Evolutionary conservation across 176 grass and related monocot species (phyloP), one percentile per base, ranked within the genome.

Genomic region (Lolium multiflorum): DNA sequence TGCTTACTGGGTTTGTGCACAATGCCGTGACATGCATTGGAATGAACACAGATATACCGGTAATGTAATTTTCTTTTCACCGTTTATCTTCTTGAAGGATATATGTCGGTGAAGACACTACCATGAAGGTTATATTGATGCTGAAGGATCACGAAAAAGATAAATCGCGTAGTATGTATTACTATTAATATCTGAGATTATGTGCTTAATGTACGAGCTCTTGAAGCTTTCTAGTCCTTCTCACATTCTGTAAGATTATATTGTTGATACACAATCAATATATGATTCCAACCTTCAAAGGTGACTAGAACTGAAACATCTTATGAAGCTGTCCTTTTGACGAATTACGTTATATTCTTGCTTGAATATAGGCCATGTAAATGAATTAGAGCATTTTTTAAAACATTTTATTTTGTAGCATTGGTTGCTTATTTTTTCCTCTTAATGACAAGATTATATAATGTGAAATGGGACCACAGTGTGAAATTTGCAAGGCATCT

Each of bases 1-100:
- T 91, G 84, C 94, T 98, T 78, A 98, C 97, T 74, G 97, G 93
- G 54, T 98, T 92, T 82, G 89, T 94, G 69, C 97, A 96, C 75
- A 96, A 98, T 64, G 94, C 64, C 67, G 97, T 98, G 57, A 98
- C 97, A 74, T 96, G 94, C 89, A 94, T 98, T 58, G 97, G 97
- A 66, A 96, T 94, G 97, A 58, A 89, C 87, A 91, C 82, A 88
- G 31, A 90, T 72, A 92, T 98, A 59, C 97, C 92, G 80, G 94
- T 96, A 98, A 92, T 86, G 14, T 64, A 60, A 50, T 78, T 39
- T 76, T 54, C 9, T n/a, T 22, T 4, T 85, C 83, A 71, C 39
- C 47, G 10, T 50, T 9, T 3, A 76, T 21, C 41, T 70, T 54
- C 25, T 39, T 69, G 78, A 67, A 84, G 28, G 39, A 43, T 86